Evolutionary conservation across 345 rosid species (phyloP).

Genomic region (Clarkia xantiana): DNA sequence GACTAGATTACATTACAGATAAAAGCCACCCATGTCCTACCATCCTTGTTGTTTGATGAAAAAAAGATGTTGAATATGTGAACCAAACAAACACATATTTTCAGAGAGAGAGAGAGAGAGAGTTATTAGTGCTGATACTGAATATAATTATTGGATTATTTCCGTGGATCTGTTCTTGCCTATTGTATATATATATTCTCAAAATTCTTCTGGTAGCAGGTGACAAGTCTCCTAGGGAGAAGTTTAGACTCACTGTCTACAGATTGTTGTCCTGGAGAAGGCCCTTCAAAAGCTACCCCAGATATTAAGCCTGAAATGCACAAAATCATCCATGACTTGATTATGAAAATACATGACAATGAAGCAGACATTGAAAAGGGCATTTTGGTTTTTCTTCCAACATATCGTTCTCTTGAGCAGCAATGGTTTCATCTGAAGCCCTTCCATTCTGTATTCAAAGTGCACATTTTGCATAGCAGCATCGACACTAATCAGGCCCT

Average conservation of each 20-base stretch:
- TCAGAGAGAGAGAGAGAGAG: too few relatives aligned
- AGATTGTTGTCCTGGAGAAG: constrained; percentile 43
- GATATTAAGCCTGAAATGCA: constrained; percentile 62
- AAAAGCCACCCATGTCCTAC: too few relatives aligned
- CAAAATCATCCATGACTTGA: constrained; percentile 55
- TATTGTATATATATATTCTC: too few relatives aligned
- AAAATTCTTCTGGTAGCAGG: constrained; percentile 22
- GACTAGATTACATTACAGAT: too few relatives aligned
- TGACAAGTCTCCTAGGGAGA: constrained; percentile 40
- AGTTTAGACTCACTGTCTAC: constrained; percentile 30
- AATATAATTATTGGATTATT: too few relatives aligned
- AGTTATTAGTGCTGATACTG: too few relatives aligned
- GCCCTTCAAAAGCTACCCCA: constrained; percentile 44
- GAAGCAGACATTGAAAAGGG: constrained; percentile 83
- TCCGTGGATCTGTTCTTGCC: too few relatives aligned
- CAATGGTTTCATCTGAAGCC: constrained; percentile 65
- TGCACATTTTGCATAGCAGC: constrained; percentile 80
- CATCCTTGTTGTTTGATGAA: too few relatives aligned
- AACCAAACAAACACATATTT: too few relatives aligned
- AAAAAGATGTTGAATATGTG: too few relatives aligned
- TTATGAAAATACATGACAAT: constrained; percentile 50
- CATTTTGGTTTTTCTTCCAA: constrained; percentile 87
- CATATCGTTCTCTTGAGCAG: constrained; percentile 68
- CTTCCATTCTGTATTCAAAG: constrained; percentile 40
- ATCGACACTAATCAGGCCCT: constrained; percentile 79